A percentile compares a stretch with the other conserved stretches of the same genome.
Evolutionary conservation across 2,329 filamentous ascomycete species (phyloP).

Genomic region (Diaporthe citri): DNA sequence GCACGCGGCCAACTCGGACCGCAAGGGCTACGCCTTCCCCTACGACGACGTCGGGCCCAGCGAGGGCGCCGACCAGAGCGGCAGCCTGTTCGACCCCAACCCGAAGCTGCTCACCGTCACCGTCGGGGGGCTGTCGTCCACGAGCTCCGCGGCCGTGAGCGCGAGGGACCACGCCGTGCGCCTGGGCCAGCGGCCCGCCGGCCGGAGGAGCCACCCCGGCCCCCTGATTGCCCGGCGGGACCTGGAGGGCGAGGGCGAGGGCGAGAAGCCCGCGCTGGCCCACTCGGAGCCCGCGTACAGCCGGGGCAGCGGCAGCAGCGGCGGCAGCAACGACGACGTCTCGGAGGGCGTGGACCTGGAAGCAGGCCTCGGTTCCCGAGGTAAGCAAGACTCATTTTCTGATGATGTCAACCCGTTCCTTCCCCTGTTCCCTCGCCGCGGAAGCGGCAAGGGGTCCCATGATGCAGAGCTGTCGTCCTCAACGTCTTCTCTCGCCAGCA

Average conservation of each 20-base stretch:
- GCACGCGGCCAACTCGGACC: conserved; percentile 70
- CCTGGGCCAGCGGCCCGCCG: conserved; percentile 28
- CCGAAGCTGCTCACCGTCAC: conserved; percentile 69
- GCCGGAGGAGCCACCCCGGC: conserved; percentile 1
- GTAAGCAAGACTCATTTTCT: conserved; percentile 28
- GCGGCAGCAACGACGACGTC: conserved; percentile 11
- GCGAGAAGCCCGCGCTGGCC: conserved; percentile 34
- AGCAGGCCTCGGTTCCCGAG: conserved; percentile 32
- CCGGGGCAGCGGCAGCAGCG: background rate
- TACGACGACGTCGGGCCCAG: conserved; percentile 76
- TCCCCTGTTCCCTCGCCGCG: background rate
- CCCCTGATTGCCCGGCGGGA: background rate
- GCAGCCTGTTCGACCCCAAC: conserved; percentile 69
- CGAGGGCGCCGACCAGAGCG: conserved; percentile 70
- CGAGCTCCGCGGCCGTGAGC: conserved; percentile 27
- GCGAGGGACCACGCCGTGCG: conserved; percentile 33
- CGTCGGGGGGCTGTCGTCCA: conserved; percentile 59
- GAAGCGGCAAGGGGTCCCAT: background rate
- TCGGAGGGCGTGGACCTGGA: conserved; percentile 39
- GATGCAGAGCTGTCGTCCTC: conserved; percentile 18
- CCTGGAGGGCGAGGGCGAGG: conserved; percentile 23
- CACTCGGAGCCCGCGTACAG: background rate
- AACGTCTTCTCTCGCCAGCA: conserved; percentile 19
- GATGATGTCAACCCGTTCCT: background rate
- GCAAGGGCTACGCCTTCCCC: conserved; percentile 76